These are phyloP conservation scores for Fusarium denticulatum DNA, from an alignment of 2,329 filamentous ascomycete species.

Conservation along the genomic window DNA sequence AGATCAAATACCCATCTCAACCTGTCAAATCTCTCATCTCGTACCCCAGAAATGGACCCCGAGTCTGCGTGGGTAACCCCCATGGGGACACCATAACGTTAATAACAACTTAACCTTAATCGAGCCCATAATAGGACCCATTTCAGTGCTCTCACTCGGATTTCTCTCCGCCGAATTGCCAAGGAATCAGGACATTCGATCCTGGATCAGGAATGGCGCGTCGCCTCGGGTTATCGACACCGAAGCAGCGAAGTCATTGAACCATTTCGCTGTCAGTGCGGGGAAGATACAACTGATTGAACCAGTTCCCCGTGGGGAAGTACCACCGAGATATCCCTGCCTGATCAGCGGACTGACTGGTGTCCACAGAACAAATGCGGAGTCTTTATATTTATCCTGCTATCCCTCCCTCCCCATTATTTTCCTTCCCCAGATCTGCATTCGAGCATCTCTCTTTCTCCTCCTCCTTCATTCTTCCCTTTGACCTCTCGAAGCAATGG, in stretches of 20 bases:
- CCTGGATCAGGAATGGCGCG: background rate
- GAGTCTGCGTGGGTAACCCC: conserved; percentile 2
- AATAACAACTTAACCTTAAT: conserved; percentile 17
- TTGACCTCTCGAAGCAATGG: conserved; percentile 10
- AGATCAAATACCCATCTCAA: background rate
- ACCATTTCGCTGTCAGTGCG: conserved; percentile 7
- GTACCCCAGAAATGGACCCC: conserved; percentile 20
- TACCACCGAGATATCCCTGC: conserved; percentile 23
- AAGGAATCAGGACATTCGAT: background rate
- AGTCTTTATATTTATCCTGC: conserved; percentile 19
- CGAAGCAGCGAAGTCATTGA: conserved; percentile 9
- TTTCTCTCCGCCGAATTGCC: background rate
- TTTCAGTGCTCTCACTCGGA: background rate
- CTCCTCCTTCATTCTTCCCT: background rate
- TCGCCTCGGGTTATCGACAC: conserved; percentile 5
- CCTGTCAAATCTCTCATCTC: background rate
- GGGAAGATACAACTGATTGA: conserved; percentile 22
- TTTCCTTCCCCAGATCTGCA: conserved; percentile 22
- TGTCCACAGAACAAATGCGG: conserved; percentile 2
- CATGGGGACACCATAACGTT: conserved; percentile 5
- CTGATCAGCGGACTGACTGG: background rate
- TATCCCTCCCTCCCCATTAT: background rate
- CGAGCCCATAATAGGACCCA: background rate
- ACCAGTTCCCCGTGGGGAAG: conserved; percentile 29
- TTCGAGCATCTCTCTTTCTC: conserved; percentile 17